Evolutionary conservation across 202 grass and related monocot genomes (phyloP), one percentile per base, ranked within the genome.

Genomic region (Dendrocalamus latiflorus): DNA sequence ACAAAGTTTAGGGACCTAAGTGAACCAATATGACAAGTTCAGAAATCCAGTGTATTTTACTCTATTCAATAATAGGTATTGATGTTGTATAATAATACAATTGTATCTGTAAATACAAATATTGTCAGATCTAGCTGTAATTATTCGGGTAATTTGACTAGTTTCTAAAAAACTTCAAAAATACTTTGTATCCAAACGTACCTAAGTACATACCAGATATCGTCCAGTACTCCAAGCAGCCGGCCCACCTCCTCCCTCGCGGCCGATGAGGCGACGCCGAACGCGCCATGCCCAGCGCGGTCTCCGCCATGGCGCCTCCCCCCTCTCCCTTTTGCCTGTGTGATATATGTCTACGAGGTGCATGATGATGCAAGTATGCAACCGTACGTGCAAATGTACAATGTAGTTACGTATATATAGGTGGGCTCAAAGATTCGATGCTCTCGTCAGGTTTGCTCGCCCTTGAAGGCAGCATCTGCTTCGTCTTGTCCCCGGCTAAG

Each of bases 251-350:
- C 59, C 59, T 78, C 43, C 25, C 6, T 65, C 11, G 75, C 76
- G 6, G 76, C 76, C 13, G 76, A 65, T 7, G 76, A 38, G 10
- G 61, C 76, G 45, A 37, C 61, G 60, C 44, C 0, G 20, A 78
- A 61, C 4, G 76, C 28, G 76, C 76, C 18, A 78, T 78, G 61
- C 76, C 76, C 28, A 78, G 28, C 44, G 61, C 76, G 11, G 61
- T 78, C 30, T 53, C 61, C 18, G 76, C 76, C 42, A 76, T 76
- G 55, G 54, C 22, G 38, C 38, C 37, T 13, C 51, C 4, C 37
- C 25, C 37, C 6, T 50, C 22, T 22, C 4, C 18, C 4, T 17
- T 59, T 1, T 75, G 4, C 14, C 9, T 20, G 0, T 34, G 45
- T 10, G 25, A 28, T 42, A 8, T 44, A 55, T 21, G 20, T 21